phyloP scores from a whole-genome alignment of 148 eudicot genomes.

The Suaeda aralocaspica region DNA sequence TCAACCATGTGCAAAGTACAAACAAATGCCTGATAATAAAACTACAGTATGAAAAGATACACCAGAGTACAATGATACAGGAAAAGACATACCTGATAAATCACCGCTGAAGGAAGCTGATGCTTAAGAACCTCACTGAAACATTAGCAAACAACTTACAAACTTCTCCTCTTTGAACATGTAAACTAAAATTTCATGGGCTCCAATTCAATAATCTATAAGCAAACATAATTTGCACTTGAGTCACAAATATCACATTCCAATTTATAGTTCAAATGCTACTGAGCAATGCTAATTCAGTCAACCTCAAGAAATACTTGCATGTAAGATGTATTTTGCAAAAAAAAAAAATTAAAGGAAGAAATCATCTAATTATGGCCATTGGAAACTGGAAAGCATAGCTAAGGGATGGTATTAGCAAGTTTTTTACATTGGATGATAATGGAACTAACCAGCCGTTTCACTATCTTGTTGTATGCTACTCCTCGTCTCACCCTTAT shows the following conservation, averaged over 20 bases:
- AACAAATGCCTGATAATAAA: not conserved
- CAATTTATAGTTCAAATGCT: not conserved
- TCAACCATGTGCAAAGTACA: too few species aligned
- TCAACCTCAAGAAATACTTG: not conserved
- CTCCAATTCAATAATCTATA: not conserved
- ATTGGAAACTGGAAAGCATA: not conserved
- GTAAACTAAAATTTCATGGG: not conserved
- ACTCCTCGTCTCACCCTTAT: too few species aligned
- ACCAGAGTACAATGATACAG: not conserved
- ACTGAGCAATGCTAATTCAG: not conserved
- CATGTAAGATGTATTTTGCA: not conserved
- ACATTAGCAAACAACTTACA: slow-evolving; percentile 20
- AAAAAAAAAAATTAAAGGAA: not conserved
- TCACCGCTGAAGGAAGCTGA: slow-evolving; percentile 60
- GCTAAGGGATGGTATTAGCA: not conserved
- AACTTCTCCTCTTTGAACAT: not conserved
- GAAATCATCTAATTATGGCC: not conserved
- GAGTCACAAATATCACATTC: not conserved
- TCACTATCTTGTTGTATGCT: too few species aligned
- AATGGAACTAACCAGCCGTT: too few species aligned
- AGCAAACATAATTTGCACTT: not conserved
- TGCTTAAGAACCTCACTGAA: slow-evolving; percentile 69
- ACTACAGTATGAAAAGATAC: not conserved
- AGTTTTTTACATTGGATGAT: not conserved
- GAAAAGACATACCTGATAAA: slow-evolving; percentile 61